Base-by-base conservation (phyloP, 495 filamentous ascomycete species). In the Haplographium delicatum region DNA sequence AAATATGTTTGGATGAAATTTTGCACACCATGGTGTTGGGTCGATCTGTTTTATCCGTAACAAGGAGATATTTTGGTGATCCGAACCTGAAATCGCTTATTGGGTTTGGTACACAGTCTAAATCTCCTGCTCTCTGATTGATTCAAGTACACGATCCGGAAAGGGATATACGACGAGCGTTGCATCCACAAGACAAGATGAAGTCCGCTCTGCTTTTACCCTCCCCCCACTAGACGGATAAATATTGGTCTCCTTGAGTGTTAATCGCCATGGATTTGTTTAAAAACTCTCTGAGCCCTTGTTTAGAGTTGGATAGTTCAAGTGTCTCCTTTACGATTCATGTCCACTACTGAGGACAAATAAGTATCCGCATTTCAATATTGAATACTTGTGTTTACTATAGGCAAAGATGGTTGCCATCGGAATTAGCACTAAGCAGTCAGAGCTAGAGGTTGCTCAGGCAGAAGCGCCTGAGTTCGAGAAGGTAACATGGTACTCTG, bases 381-480 rank as follows among this genome's bases (percentile, higher is more conserved):
- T 16, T 16, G 23, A 31, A n/a, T 38, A 23, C 39, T 8, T 3
- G 40, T 37, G 2, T 46, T 9, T 33, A 18, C 8, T 30, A 13
- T 15, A 13, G 11, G 24, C 20, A 42, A 55, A 50, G 39, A 55
- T 55, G 52, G 52, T 55, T 15, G 22, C 26, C 15, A 38, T 55
- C 31, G 52, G 52, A 25, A 33, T 50, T 28, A 26, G 16, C 15
- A 30, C 38, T 1, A 26, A 38, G 6, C 20, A 51, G 10, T 20
- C 38, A 9, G 46, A 26, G 28, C 38, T 42, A 3, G 39, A 55
- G 15, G 52, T 72, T 6, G 72, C 72, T 19, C 68, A 70, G 23
- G 68, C 66, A 40, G 76, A 79, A 54, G 65, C 68, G 5, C 79
- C 78, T 15, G 65, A 72, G 37, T 80, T 85, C 52, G 73, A 79